Evolutionary conservation across 2,329 filamentous ascomycete species (phyloP).

Genomic region (Diplodia corticola): DNA sequence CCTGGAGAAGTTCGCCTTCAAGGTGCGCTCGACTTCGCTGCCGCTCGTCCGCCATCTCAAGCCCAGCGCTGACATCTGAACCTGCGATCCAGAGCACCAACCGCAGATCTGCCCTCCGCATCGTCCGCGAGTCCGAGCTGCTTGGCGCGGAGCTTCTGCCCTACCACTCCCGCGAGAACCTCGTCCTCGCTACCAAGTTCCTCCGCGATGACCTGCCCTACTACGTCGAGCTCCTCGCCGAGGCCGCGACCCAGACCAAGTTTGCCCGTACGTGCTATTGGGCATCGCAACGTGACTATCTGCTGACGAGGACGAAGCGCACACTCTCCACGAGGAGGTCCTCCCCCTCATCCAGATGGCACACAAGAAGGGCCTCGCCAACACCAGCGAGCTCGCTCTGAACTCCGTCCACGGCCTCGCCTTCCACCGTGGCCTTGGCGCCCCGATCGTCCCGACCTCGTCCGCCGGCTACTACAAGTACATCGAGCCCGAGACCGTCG

Average conservation of each 20-base stretch:
- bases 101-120: conserved; percentile 85
- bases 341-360: conserved; percentile 72
- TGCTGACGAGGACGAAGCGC: conserved; percentile 56
- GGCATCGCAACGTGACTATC: conserved; percentile 20
- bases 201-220: conserved; percentile 94
- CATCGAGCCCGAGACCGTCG: conserved; percentile 72
- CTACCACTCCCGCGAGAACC: conserved; percentile 88
- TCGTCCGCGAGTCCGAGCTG: conserved; percentile 92
- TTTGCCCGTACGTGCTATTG: conserved; percentile 62
- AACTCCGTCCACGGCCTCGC: conserved; percentile 84
- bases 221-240: conserved; percentile 92
- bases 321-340: conserved; percentile 90
- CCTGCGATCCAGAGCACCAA: conserved; percentile 68
- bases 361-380: conserved; percentile 69
- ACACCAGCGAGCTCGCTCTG: conserved; percentile 69
- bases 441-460: conserved; percentile 70
- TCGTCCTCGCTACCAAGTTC: conserved; percentile 93
- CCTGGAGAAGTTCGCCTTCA: conserved; percentile 95
- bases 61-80: conserved; percentile 26
- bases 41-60: conserved; percentile 18
- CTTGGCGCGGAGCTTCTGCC: conserved; percentile 86
- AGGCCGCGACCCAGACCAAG: conserved; percentile 85
- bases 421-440: conserved; percentile 91
- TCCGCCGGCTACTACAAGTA: conserved; percentile 76
- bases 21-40: conserved; percentile 57